phyloP scores from a whole-genome alignment of 106 monocot genomes.

The Narthecium ossifragum region DNA sequence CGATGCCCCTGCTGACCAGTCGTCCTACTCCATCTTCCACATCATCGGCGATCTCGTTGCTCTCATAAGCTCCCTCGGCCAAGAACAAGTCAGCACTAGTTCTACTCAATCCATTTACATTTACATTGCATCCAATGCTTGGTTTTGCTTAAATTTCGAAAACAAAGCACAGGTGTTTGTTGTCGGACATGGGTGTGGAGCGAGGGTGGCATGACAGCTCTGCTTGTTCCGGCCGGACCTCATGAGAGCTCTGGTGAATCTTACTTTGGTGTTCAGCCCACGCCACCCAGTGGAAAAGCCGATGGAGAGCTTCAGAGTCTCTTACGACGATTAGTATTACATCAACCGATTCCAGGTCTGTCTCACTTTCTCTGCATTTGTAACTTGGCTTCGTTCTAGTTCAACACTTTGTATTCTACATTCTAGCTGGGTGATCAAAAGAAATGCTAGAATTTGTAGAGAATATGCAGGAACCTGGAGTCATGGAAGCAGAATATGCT shows the following conservation, averaged over 20 bases:
- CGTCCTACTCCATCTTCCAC: slow-evolving; percentile 22
- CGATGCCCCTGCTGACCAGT: slow-evolving; percentile 8
- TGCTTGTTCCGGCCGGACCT: slow-evolving; percentile 52
- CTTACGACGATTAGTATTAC: slow-evolving; percentile 43
- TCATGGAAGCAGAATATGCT: slow-evolving; percentile 7
- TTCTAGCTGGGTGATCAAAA: no score
- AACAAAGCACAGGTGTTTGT: slow-evolving; percentile 36
- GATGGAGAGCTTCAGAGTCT: slow-evolving; percentile 5
- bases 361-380: no score
- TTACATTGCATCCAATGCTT: background rate
- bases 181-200: slow-evolving; percentile 76
- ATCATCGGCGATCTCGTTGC: slow-evolving; percentile 35
- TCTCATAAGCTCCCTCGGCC: slow-evolving; percentile 23
- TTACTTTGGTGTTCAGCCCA: slow-evolving; percentile 26
- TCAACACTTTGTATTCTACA: no score
- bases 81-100: slow-evolving; percentile 6
- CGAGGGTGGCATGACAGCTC: slow-evolving; percentile 43
- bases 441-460: no score
- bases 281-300: slow-evolving; percentile 22
- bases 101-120: no score
- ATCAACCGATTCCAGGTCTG: slow-evolving; percentile 46
- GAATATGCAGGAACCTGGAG: slow-evolving; percentile 16
- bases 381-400: background rate
- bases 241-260: slow-evolving; percentile 49
- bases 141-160: background rate